These are phyloP conservation scores for Moringa oleifera DNA, from an alignment of 345 rosid genomes.

Conservation along the genomic window DNA sequence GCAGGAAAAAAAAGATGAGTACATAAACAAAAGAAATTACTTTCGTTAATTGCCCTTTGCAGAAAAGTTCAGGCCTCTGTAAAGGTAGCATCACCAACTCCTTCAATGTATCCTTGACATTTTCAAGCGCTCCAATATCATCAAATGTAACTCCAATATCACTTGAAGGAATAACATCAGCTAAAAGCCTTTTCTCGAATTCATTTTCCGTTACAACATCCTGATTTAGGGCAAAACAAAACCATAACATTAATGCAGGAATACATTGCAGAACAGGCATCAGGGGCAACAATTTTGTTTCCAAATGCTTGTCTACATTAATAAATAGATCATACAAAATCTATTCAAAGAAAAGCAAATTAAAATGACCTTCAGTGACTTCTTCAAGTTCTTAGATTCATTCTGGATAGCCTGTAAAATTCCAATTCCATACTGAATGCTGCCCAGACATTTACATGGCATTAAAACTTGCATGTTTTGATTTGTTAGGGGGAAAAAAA, in stretches of 20 bases:
- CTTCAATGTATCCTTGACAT: conserved; percentile 83
- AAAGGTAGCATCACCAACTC: conserved; percentile 94
- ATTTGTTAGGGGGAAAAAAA: not conserved
- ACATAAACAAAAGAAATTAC: conserved; percentile 19
- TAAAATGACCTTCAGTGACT: conserved; percentile 71
- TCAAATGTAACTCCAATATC: conserved; percentile 89
- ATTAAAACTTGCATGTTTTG: conserved; percentile 7
- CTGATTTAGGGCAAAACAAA: conserved; percentile 32
- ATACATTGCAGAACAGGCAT: too few relatives aligned
- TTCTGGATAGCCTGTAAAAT: conserved; percentile 61
- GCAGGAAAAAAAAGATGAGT: not conserved
- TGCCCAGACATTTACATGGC: conserved; percentile 34
- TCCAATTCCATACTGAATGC: conserved; percentile 67
- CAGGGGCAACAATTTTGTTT: too few relatives aligned
- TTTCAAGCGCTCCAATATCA: conserved; percentile 89
- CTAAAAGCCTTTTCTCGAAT: conserved; percentile 75
- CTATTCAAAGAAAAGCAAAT: conserved; percentile 1
- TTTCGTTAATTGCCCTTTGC: conserved; percentile 86
- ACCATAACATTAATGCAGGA: not conserved
- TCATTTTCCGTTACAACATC: conserved; percentile 82
- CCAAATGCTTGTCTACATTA: not conserved
- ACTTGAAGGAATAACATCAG: conserved; percentile 76
- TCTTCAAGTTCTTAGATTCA: conserved; percentile 74
- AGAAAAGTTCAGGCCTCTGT: conserved; percentile 82
- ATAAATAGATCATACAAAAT: not conserved